These are phyloP conservation scores for Phytophthora uliginosa DNA, from an alignment of 352 stramenopile genomes.

Conservation along the genomic window DNA sequence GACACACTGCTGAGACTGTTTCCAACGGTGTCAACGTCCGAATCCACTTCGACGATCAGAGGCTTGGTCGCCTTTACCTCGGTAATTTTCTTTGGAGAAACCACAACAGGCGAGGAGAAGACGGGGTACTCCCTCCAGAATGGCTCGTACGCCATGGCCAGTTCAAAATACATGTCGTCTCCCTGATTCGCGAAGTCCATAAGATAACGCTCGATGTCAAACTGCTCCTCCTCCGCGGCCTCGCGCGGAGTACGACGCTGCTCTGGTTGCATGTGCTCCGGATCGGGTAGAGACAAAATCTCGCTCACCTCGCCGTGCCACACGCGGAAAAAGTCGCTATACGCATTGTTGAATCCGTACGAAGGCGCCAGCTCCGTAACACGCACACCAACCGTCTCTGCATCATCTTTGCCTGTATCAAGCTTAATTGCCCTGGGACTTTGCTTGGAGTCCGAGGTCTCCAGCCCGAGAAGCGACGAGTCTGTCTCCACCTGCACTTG, in stretches of 20 bases:
- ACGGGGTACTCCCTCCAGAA: slow-evolving; percentile 88
- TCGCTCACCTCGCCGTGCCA: slow-evolving; percentile 94
- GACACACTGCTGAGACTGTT: slow-evolving; percentile 34
- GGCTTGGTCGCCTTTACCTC: slow-evolving; percentile 24
- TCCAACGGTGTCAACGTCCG: slow-evolving; percentile 31
- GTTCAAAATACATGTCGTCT: slow-evolving; percentile 95
- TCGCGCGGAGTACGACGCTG: slow-evolving; percentile 83
- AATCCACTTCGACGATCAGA: slow-evolving; percentile 54
- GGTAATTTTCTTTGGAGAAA: slow-evolving; percentile 6
- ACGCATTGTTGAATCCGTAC: slow-evolving; percentile 97
- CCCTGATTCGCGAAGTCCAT: slow-evolving; percentile 92
- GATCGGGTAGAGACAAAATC: slow-evolving; percentile 94
- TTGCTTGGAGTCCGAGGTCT: slow-evolving; percentile 27
- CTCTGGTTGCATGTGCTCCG: slow-evolving; percentile 81
- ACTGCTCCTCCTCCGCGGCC: slow-evolving; percentile 92
- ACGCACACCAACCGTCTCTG: slow-evolving; percentile 31
- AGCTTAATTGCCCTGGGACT: slow-evolving; percentile 25
- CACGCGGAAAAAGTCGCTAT: slow-evolving; percentile 94
- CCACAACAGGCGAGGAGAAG: slow-evolving; percentile 1
- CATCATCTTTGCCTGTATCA: slow-evolving; percentile 8
- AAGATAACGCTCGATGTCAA: slow-evolving; percentile 97
- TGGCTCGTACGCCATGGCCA: slow-evolving; percentile 91
- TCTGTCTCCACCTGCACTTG: slow-evolving; percentile 28
- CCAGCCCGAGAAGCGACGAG: slow-evolving; percentile 65
- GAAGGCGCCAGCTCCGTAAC: slow-evolving; percentile 63